A percentile compares a stretch with the other conserved stretches of the same genome.
phyloP scores from a whole-genome alignment of 1,284 basidiomycete genomes.

The Bothia castanella region DNA sequence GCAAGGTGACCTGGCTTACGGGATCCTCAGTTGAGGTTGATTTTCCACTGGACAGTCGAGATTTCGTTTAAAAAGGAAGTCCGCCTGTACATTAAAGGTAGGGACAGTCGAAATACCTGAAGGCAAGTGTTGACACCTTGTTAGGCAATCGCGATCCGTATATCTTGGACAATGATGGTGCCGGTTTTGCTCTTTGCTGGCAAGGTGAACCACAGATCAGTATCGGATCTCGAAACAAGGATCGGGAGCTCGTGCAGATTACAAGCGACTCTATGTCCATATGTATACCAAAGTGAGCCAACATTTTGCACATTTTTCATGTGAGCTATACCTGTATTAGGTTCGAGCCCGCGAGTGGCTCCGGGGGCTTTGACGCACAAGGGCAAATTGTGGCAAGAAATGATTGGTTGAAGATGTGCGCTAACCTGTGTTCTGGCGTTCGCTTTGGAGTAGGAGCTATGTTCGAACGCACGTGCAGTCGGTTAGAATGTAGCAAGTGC shows the following conservation, averaged over 20 bases:
- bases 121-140: conserved; percentile 17
- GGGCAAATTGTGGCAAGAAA: conserved; percentile 23
- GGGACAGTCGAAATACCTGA: conserved; percentile 11
- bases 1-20: conserved; percentile 1
- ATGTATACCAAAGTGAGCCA: conserved; percentile 72
- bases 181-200: conserved; percentile 90
- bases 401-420: conserved; percentile 59
- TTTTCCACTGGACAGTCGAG: conserved; percentile 82
- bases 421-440: conserved; percentile 85
- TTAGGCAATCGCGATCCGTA: conserved; percentile 85
- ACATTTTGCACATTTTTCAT: not conserved
- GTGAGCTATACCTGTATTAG: conserved; percentile 15
- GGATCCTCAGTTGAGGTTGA: conserved; percentile 62
- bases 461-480: conserved; percentile 79
- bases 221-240: conserved; percentile 71
- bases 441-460: conserved; percentile 86
- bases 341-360: conserved; percentile 17
- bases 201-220: conserved; percentile 70
- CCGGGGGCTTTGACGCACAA: conserved; percentile 16
- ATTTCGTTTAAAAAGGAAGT: conserved; percentile 74
- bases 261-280: conserved; percentile 77
- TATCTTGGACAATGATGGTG: conserved; percentile 67
- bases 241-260: conserved; percentile 83
- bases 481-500: conserved; percentile 67
- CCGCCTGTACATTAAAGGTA: conserved; percentile 84